phyloP scores from a whole-genome alignment of 306 rosid genomes.

The Pueraria montana region DNA sequence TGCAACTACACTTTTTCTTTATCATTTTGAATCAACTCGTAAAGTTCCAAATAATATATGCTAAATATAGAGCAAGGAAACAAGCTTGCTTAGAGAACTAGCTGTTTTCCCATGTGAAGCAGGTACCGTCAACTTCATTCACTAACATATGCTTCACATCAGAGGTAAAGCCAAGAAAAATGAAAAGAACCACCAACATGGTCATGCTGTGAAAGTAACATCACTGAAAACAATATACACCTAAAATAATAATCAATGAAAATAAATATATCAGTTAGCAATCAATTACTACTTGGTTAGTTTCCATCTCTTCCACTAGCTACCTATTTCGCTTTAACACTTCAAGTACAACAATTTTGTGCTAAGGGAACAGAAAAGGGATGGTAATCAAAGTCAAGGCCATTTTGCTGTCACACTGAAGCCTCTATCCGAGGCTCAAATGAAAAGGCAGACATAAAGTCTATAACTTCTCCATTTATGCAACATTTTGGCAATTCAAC shows the following conservation, averaged over 20 bases:
- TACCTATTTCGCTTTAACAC: slow-evolving; percentile 45
- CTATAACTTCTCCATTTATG: slow-evolving; percentile 70
- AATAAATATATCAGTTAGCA: slow-evolving; percentile 33
- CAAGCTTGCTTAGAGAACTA: neutral
- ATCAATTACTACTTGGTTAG: slow-evolving; percentile 38
- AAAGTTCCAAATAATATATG: neutral
- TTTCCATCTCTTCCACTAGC: slow-evolving; percentile 49
- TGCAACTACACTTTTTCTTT: neutral
- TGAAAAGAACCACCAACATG: neutral
- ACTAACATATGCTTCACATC: slow-evolving; percentile 1
- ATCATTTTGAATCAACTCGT: neutral
- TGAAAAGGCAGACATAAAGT: slow-evolving; percentile 84
- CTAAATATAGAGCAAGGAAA: neutral
- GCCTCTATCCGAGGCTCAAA: slow-evolving; percentile 95
- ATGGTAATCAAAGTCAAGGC: slow-evolving; percentile 1
- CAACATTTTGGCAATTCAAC: slow-evolving; percentile 72
- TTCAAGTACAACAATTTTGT: slow-evolving; percentile 30
- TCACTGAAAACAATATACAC: slow-evolving; percentile 17
- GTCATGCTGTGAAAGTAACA: slow-evolving; percentile 19
- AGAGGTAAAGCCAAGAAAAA: neutral
- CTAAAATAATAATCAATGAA: slow-evolving; percentile 33
- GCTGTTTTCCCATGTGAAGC: neutral
- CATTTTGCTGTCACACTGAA: slow-evolving; percentile 54
- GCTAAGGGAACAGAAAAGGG: neutral
- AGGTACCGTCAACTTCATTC: slow-evolving; percentile 18